Evolutionary conservation across 2,329 filamentous ascomycete species (phyloP).

Genomic region (Xylariaceae sp.): DNA sequence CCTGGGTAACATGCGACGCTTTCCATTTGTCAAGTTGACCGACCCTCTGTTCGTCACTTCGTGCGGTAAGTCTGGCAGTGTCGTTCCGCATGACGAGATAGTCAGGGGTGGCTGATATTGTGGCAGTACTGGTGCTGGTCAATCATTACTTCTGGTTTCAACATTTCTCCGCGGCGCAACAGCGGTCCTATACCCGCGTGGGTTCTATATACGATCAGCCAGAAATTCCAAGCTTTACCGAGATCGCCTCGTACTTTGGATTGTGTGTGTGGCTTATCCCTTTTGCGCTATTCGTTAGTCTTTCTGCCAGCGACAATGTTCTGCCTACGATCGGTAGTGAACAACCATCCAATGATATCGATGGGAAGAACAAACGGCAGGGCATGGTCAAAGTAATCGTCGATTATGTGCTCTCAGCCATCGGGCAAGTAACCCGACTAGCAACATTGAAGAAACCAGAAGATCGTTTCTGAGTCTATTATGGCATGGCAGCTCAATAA

Average conservation of each 20-base stretch:
- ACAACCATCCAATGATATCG: conserved; percentile 50
- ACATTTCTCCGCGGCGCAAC: conserved; percentile 75
- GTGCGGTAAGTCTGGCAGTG: conserved; percentile 62
- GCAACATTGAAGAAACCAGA: conserved; percentile 47
- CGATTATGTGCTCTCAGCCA: conserved; percentile 56
- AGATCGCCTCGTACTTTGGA: conserved; percentile 95
- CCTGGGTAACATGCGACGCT: conserved; percentile 77
- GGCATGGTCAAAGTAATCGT: conserved; percentile 70
- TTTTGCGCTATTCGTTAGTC: conserved; percentile 90
- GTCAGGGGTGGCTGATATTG: conserved; percentile 23
- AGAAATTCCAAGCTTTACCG: conserved; percentile 79
- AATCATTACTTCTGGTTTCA: conserved; percentile 98
- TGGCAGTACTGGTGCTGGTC: conserved; percentile 73
- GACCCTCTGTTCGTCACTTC: conserved; percentile 86
- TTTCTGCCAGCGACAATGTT: conserved; percentile 94
- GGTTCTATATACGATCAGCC: conserved; percentile 65
- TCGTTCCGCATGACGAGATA: neutral
- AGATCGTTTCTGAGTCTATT: conserved; percentile 37
- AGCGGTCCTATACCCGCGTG: conserved; percentile 58
- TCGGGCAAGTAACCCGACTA: conserved; percentile 49
- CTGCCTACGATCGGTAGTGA: conserved; percentile 88
- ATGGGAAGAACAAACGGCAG: conserved; percentile 57
- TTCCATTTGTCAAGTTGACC: conserved; percentile 78
- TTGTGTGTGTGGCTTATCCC: conserved; percentile 96
- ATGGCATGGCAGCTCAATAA: conserved; percentile 5